A percentile compares a stretch with the other conserved stretches of the same genome.
Evolutionary conservation across 176 grass and related monocot genomes (phyloP).

Genomic region (Phoenix dactylifera): DNA sequence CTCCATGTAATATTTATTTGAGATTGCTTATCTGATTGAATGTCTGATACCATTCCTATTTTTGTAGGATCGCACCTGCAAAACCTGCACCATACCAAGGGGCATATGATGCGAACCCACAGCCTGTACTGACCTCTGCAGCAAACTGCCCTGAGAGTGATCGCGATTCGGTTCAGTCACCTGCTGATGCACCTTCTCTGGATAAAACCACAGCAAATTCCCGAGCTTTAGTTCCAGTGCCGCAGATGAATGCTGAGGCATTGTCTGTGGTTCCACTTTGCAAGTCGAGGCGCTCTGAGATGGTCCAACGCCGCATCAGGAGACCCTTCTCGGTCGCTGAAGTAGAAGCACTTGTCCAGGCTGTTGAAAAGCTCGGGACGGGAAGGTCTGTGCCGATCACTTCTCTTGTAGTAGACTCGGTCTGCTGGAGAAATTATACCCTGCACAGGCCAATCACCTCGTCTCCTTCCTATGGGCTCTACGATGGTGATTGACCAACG

Average conservation of each 20-base stretch:
- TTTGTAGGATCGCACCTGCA: slow-evolving; percentile 41
- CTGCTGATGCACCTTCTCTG: slow-evolving; percentile 37
- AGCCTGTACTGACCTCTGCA: slow-evolving; percentile 41
- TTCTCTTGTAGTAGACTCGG: not conserved
- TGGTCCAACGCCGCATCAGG: slow-evolving; percentile 68
- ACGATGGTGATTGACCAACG: no score
- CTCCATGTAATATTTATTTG: no score
- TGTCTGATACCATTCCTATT: no score
- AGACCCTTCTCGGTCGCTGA: slow-evolving; percentile 88
- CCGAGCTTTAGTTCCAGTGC: slow-evolving; percentile 38
- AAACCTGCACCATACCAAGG: slow-evolving; percentile 31
- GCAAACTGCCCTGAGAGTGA: slow-evolving; percentile 54
- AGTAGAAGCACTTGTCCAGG: slow-evolving; percentile 89
- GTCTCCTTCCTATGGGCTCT: no score
- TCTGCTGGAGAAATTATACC: no score
- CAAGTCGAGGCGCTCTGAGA: slow-evolving; percentile 32
- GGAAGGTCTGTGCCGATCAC: slow-evolving; percentile 53
- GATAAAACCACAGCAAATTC: slow-evolving; percentile 47
- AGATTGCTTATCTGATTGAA: no score
- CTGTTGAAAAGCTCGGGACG: slow-evolving; percentile 97
- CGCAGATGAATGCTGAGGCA: slow-evolving; percentile 24
- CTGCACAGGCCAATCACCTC: no score
- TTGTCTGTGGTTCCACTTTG: slow-evolving; percentile 16
- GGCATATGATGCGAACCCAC: slow-evolving; percentile 34
- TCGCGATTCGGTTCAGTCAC: slow-evolving; percentile 58